Conservation (phyloP, 345 rosid genomes). For the Lepidium sativum region DNA sequence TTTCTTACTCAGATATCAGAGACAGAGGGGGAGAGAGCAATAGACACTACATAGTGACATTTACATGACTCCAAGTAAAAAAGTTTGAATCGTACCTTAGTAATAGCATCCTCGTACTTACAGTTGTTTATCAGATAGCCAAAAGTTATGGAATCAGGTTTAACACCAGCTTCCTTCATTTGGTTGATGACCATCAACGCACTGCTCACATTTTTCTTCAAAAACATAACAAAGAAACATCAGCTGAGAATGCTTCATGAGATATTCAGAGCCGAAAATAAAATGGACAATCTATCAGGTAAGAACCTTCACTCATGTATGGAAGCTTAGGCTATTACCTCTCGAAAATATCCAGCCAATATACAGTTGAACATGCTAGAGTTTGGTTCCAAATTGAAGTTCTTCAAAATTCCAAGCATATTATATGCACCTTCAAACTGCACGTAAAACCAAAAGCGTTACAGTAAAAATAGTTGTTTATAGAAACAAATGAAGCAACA, state of each 20-base stretch:
- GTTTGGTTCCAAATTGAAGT: slow-evolving; percentile 47
- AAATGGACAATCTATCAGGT: neutral
- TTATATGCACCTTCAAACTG: slow-evolving; percentile 75
- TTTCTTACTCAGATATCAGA: neutral
- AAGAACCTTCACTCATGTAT: neutral
- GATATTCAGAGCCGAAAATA: neutral
- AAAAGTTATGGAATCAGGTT: slow-evolving; percentile 71
- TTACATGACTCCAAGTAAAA: neutral
- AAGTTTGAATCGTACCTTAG: slow-evolving; percentile 45
- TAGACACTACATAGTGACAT: neutral
- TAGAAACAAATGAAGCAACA: slow-evolving; percentile 1
- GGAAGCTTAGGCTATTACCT: slow-evolving; percentile 36
- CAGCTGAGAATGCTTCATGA: neutral
- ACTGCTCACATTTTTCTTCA: slow-evolving; percentile 49
- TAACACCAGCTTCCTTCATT: slow-evolving; percentile 61
- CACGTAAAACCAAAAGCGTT: neutral
- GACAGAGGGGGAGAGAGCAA: neutral
- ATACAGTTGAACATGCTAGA: slow-evolving; percentile 66
- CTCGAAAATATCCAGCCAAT: slow-evolving; percentile 69
- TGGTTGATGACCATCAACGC: slow-evolving; percentile 50
- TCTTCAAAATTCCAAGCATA: slow-evolving; percentile 55
- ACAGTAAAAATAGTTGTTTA: neutral
- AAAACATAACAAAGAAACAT: neutral
- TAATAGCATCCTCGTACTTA: slow-evolving; percentile 42
- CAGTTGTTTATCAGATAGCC: slow-evolving; percentile 58